phyloP scores from a whole-genome alignment of 768 basidiomycete species.

The Russula griseocarnosa region DNA sequence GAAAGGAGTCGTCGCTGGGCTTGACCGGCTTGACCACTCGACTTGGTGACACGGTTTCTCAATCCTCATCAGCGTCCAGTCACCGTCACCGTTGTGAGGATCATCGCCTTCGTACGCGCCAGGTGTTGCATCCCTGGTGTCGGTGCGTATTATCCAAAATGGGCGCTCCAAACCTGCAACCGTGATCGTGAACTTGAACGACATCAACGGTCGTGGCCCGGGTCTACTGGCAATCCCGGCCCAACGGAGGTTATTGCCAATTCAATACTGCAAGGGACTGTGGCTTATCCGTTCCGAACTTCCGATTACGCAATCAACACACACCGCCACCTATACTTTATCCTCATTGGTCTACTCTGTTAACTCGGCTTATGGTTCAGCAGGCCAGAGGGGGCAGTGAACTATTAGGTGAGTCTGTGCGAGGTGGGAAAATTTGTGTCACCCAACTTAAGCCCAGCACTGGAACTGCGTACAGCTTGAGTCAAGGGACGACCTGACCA shows the following conservation, averaged over 20 bases:
- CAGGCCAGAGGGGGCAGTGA: neutral
- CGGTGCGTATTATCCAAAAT: slow-evolving; percentile 43
- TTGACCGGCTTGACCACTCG: neutral
- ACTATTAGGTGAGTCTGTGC: neutral
- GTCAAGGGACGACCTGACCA: neutral
- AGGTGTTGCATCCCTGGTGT: neutral
- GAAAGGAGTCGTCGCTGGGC: slow-evolving; percentile 41
- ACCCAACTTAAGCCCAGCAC: neutral
- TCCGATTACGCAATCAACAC: slow-evolving; percentile 44
- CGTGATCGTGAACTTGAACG: slow-evolving; percentile 60
- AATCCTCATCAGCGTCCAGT: too few species aligned
- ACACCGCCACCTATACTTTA: slow-evolving; percentile 69
- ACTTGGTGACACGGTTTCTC: slow-evolving; percentile 21
- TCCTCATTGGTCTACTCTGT: slow-evolving; percentile 43
- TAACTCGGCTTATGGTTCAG: neutral
- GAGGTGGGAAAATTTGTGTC: neutral
- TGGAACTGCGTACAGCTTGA: neutral
- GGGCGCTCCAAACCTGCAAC: slow-evolving; percentile 58
- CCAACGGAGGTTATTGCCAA: too few species aligned
- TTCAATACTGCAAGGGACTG: too few species aligned
- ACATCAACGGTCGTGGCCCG: too few species aligned
- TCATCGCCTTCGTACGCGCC: neutral
- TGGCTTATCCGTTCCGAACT: too few species aligned
- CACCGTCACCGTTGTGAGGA: neutral
- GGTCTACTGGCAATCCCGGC: too few species aligned